Conservation (phyloP, 208 protist genomes). For the Acanthamoeba lenticulata region DNA sequence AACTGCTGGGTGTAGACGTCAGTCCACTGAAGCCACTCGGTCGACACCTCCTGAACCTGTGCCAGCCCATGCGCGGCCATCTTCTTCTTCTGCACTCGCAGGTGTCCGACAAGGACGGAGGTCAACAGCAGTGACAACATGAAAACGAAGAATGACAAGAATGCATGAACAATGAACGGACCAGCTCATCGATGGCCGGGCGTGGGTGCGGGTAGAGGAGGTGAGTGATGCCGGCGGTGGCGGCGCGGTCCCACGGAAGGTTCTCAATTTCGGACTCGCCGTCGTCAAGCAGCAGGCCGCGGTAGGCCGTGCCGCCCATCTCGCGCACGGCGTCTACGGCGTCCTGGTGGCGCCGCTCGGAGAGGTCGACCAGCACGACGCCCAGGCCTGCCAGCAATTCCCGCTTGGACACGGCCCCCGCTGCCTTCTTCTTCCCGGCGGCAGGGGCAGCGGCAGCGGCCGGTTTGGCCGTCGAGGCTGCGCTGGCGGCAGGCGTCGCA, state of each 20-base stretch:
- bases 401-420: neutral
- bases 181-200: neutral
- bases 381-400: neutral
- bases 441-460: neutral
- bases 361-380: neutral
- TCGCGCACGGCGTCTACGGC: neutral
- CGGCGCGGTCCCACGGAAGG: neutral
- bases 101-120: neutral
- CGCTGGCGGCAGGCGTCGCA: neutral
- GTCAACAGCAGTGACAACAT: neutral
- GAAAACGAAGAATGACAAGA: neutral
- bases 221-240: neutral
- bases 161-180: neutral
- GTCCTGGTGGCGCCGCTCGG: neutral
- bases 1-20: neutral
- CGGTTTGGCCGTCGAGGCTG: neutral
- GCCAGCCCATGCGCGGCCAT: neutral
- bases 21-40: slow-evolving; percentile 36
- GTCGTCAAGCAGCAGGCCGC: neutral
- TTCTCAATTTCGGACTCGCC: neutral
- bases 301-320: slow-evolving; percentile 24
- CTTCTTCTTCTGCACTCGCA: slow-evolving; percentile 15
- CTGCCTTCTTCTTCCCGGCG: neutral
- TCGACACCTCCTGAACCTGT: neutral
- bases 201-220: neutral